Evolutionary conservation across 2,329 filamentous ascomycete genomes (phyloP), one percentile per base, ranked within the genome.

Genomic region (Ophiostoma australiae): DNA sequence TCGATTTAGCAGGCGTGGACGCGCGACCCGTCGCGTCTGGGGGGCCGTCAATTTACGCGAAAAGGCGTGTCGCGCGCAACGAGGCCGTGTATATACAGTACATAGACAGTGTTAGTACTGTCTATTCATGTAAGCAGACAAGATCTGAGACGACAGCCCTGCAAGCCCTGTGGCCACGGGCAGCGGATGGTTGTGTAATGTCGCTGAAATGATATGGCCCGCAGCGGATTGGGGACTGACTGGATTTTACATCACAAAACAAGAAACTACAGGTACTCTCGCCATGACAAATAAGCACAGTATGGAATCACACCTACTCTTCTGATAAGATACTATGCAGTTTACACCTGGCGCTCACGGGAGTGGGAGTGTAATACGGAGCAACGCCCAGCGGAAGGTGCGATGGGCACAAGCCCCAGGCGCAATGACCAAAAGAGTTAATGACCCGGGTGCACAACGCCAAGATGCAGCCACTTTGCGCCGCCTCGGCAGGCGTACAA

Each of bases 1-100:
- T 70, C 48, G 41, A 35, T 67, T 33, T 27, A 72, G 70, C 71
- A 68, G 71, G 71, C 70, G 70, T 39, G 17, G 44, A 66, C 63
- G 63, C 63, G 63, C 15, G 52, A 58, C 63, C 63, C 23, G 71
- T 67, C 73, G 72, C 70, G 69, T 73, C 72, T 52, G 4, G 8
- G 33, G 15, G 69, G 67, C 35, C 63, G 61, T 20, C 72, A 65
- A 72, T 73, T 73, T 70, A 74, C 73, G 72, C 72, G 72, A 69
- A 69, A 71, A 70, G 37, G 39, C 67, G 48, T 63, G 27, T 31
- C 52, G 20, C 69, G 69, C 31, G 41, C 10, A 33, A 17, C 15
- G 39, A 13, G 27, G 15, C 63, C 20, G 63, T 66, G 63, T 20
- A 17, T 1, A 13, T 23, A 27, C n/a, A 39, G 63, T 66, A 3